Base-by-base conservation (phyloP, 139 green algal species). In the Picochlorum sp. region DNA sequence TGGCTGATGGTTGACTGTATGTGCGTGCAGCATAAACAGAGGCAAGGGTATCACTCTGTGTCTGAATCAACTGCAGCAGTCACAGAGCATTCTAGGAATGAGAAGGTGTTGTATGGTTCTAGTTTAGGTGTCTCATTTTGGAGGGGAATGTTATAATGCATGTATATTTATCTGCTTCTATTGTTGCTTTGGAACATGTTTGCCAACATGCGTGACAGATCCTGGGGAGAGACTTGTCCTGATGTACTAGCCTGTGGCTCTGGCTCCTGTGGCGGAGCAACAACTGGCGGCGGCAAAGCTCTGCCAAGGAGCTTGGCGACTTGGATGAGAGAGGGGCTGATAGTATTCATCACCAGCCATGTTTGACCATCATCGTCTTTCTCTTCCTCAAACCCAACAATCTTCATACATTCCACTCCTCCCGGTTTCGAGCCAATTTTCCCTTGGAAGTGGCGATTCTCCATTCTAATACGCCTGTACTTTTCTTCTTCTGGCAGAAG, bases 11-110 rank as follows among this genome's bases (percentile, higher is more conserved):
- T 4, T 23, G 34, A 49, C 26, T 37, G 16, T 58, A 15, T 51
- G 8, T 23, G 10, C 16, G n/a, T 71, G 63, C 70, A 83, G 73
- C 76, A 83, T 65, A 83, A 83, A 63, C 76, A 83, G 61, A 34
- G 76, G 44, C 76, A 83, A 49, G 76, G 76, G 9, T 61, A 68
- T 28, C 69, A 80, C 51, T 76, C 76, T 2, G 47, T 58, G n/a
- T 54, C n/a, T 21, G n/a, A 20, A 21, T 54, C 18, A 21, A 54
- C 16, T 21, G 47, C 16, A 54, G 18, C 16, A 26, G 16, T 24
- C 6, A 21, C 16, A 54, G 47, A 54, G n/a, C 11, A 21, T 9
- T 20, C 8, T 54, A 54, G 8, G 47, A 54, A 54, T 23, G 47
- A 54, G 47, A 54, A 20, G 7, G 16, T 54, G 47, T 6, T 26